phyloP scores from a whole-genome alignment of 345 rosid genomes.

The Toxicodendron radicans region DNA sequence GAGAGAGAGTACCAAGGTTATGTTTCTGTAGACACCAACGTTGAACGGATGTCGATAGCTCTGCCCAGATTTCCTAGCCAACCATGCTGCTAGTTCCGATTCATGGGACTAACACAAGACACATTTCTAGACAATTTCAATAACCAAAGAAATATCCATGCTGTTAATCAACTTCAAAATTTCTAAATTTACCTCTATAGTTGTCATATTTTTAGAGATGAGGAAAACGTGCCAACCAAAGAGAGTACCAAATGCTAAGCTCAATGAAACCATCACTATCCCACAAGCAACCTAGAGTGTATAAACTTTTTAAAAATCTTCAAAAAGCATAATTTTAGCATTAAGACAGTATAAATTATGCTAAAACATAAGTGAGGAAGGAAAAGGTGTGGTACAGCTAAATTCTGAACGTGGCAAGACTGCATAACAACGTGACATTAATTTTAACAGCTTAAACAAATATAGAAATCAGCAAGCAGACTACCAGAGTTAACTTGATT shows the following conservation, averaged over 20 bases:
- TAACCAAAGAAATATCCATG: slow-evolving; percentile 11
- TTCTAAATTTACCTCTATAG: slow-evolving; percentile 62
- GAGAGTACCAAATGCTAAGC: slow-evolving; percentile 57
- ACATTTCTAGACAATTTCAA: slow-evolving; percentile 13
- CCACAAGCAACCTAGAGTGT: slow-evolving; percentile 51
- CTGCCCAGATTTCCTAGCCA: slow-evolving; percentile 49
- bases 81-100: slow-evolving; percentile 36
- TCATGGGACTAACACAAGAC: slow-evolving; percentile 56
- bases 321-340: not conserved
- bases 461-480: not conserved
- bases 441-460: slow-evolving; percentile 7
- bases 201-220: slow-evolving; percentile 68
- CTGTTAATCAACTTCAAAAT: not conserved
- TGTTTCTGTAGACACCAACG: slow-evolving; percentile 54
- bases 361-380: not conserved
- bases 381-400: not conserved
- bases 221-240: slow-evolving; percentile 87
- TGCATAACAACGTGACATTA: not conserved
- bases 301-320: not conserved
- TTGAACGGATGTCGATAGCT: slow-evolving; percentile 66
- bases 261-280: slow-evolving; percentile 40
- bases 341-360: not conserved
- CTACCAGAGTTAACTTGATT: not conserved
- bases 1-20: slow-evolving; percentile 48
- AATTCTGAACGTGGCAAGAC: not conserved